These are phyloP conservation scores for Stemphylium beticola DNA, from an alignment of 2,329 filamentous ascomycete species.

Conservation along the genomic window DNA sequence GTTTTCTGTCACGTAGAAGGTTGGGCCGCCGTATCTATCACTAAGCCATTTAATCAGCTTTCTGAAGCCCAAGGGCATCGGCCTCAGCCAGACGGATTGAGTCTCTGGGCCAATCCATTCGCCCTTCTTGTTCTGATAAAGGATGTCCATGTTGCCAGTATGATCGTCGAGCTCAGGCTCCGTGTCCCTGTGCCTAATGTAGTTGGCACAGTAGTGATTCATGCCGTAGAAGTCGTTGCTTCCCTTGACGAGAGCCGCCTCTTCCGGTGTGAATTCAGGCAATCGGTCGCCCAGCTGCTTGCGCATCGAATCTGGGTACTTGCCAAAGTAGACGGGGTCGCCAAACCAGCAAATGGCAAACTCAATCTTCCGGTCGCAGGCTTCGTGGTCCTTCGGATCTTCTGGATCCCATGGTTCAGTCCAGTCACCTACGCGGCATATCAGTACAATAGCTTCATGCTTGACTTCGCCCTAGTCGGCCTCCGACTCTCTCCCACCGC, in stretches of 20 bases:
- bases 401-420: conserved; percentile 82
- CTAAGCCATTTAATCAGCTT: conserved; percentile 65
- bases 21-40: conserved; percentile 75
- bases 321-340: conserved; percentile 83
- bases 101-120: conserved; percentile 81
- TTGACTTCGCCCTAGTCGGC: not conserved
- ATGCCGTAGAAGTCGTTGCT: conserved; percentile 94
- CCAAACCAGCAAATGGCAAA: conserved; percentile 89
- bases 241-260: conserved; percentile 76
- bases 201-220: conserved; percentile 93
- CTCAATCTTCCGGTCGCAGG: conserved; percentile 80
- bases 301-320: conserved; percentile 83
- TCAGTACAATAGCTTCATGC: conserved; percentile 21
- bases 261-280: conserved; percentile 75
- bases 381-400: conserved; percentile 76
- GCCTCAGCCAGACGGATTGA: conserved; percentile 80
- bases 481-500: not conserved
- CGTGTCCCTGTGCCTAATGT: conserved; percentile 74
- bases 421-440: conserved; percentile 66
- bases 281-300: conserved; percentile 80
- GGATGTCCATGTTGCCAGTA: conserved; percentile 75
- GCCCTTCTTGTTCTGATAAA: conserved; percentile 73
- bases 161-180: conserved; percentile 70
- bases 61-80: conserved; percentile 76
- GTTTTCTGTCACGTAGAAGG: conserved; percentile 89